Base-by-base conservation (phyloP, 2,329 filamentous ascomycete genomes). In the Cadophora sp. region DNA sequence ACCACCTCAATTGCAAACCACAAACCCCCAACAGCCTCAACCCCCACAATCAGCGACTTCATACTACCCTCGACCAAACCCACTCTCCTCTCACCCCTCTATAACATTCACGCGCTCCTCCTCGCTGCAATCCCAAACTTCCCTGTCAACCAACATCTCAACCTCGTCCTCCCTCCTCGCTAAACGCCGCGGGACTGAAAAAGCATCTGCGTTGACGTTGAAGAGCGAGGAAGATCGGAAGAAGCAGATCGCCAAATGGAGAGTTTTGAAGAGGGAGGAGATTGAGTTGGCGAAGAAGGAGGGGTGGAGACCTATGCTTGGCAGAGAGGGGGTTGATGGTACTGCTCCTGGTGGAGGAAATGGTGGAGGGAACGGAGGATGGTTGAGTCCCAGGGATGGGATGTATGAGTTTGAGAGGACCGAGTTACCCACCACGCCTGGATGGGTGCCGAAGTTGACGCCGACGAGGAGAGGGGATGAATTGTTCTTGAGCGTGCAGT, bases 391-490 rank as follows among this genome's bases (percentile, higher is more conserved):
- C 16, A 18, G 41, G 33, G 59, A 41, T 39, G 56, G 61, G 2
- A 45, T 39, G 18, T 66, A 66, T 59, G 60, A 62, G 45, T 64
- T 69, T 56, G 69, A 72, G 64, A 53, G 71, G 62, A 65, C 68
- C 67, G 71, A 74, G 30, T 73, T 83, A 50, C 83, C 83, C 0
- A 77, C 76, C 43, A 85, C 83, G 45, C 87, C 87, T 0, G 83
- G 83, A 1, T 90, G 88, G 87, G 81, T 88, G 71, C 89, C 89
- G 3, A 85, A 83, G 71, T 74, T 92, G 72, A 92, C 90, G 55
- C 90, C 90, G 2, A 89, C 87, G 65, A 80, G 88, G 68, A 83
- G 87, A 59, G 90, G 90, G 0, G 86, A 89, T 30, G 89, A 92
- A 75, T 74, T 92, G 67, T 89, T 85, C 70, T 74, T 88, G 71